Base-by-base conservation (phyloP, 1,284 basidiomycete species). In the Malassezia caprae region DNA sequence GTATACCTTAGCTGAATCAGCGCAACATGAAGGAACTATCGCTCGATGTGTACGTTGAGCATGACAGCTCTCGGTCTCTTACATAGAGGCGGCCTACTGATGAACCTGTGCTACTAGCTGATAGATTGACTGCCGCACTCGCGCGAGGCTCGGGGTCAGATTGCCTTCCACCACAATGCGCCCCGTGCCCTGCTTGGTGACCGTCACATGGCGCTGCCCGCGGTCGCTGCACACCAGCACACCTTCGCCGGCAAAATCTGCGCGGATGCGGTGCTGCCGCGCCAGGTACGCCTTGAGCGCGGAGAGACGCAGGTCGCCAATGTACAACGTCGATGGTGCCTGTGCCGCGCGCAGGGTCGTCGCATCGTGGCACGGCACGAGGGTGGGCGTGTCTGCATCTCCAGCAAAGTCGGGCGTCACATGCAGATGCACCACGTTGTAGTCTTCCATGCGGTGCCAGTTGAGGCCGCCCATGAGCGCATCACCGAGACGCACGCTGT, bases 361-460 rank as follows among this genome's bases (percentile, higher is more conserved):
- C 6, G 49, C 39, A 17, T 48, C 44, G 17, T 46, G 26, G 10
- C 21, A 42, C 21, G 24, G 39, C 34, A 46, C 39, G 12, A 81
- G 75, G 1, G 77, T 76, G 0, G 80, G 80, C 7, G 81, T 75
- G 7, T 78, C 77, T n/a, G 89, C 88, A 59, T 84, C 90, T 10
- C 87, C 83, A 46, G 87, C 84, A 42, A 84, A 82, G 4, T 85
- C 80, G 27, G 96, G 83, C 24, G 86, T 82, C 24, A 90, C 93
- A 28, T 84, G 84, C 35, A 96, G 83, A 74, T 86, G 90, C 17
- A 87, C 88, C 37, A 98, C 86, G 75, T 96, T 90, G 73, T 91
- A 96, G 68, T 94, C 93, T 69, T 98, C 94, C 70, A 96, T 94
- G 87, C 93, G 61, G 11, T 90, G 91, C 83, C 96, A 86, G 73